Evolutionary conservation across 768 basidiomycete genomes (phyloP).

Genomic region (Tricholoma sp.): DNA sequence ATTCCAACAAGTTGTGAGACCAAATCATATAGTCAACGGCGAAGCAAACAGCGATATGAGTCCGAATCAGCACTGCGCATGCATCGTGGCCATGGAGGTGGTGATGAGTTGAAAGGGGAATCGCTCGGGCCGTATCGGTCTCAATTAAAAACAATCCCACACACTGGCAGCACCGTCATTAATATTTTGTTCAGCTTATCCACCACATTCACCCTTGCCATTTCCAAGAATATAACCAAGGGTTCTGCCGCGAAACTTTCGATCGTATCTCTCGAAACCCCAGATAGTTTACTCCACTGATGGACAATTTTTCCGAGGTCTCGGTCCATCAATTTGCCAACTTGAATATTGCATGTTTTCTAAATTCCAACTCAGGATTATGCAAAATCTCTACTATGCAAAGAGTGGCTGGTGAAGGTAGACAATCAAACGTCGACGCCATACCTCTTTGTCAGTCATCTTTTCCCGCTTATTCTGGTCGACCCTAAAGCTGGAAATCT

Average conservation of each 20-base stretch:
- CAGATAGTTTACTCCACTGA: conserved; percentile 12
- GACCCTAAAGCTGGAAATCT: neutral
- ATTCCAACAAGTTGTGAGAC: neutral
- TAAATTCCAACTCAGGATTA: conserved; percentile 41
- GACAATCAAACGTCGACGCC: conserved; percentile 56
- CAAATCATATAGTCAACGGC: neutral
- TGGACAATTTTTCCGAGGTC: conserved; percentile 51
- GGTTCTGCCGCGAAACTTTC: neutral
- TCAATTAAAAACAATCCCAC: neutral
- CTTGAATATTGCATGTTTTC: conserved; percentile 3
- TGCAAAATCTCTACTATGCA: conserved; percentile 48
- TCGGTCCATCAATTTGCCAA: conserved; percentile 1
- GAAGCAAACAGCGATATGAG: too few species aligned
- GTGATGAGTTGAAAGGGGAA: neutral
- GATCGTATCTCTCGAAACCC: neutral
- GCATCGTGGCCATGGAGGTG: too few species aligned
- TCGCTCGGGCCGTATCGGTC: neutral
- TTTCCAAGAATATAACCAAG: neutral
- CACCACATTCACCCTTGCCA: neutral
- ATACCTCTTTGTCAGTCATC: conserved; percentile 67
- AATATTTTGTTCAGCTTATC: too few species aligned
- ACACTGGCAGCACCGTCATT: too few species aligned
- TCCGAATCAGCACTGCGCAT: too few species aligned
- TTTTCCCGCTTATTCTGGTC: neutral
- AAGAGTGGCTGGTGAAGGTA: conserved; percentile 72